A percentile compares a stretch with the other conserved stretches of the same genome.
phyloP scores from a whole-genome alignment of 176 grass and related monocot species.

The Pharus latifolius region DNA sequence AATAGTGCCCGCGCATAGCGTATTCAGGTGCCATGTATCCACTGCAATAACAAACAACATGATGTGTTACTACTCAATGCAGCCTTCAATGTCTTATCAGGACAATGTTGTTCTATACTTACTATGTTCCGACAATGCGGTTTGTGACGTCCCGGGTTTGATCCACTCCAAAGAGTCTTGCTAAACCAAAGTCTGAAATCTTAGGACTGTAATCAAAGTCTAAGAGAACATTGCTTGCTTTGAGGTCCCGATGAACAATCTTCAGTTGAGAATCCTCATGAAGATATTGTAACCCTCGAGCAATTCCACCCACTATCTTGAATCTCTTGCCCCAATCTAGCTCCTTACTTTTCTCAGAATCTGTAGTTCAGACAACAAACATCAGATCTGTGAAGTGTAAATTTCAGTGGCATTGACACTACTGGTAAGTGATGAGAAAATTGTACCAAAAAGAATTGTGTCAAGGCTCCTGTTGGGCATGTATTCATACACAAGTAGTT shows the following conservation, averaged over 20 bases:
- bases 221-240: neutral
- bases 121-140: slow-evolving; percentile 37
- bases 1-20: slow-evolving; percentile 27
- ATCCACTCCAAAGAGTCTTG: slow-evolving; percentile 19
- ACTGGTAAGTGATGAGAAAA: neutral
- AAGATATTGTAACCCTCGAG: slow-evolving; percentile 40
- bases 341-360: neutral
- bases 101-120: slow-evolving; percentile 12
- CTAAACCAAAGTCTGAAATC: slow-evolving; percentile 43
- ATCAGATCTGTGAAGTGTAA: neutral
- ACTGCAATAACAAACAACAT: neutral
- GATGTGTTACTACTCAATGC: neutral
- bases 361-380: neutral
- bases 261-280: slow-evolving; percentile 35
- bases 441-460: slow-evolving; percentile 9
- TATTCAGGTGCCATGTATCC: neutral
- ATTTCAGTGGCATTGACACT: no score
- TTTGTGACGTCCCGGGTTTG: slow-evolving; percentile 13
- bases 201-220: slow-evolving; percentile 17
- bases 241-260: slow-evolving; percentile 19
- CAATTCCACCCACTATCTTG: slow-evolving; percentile 22
- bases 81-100: neutral
- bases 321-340: slow-evolving; percentile 23
- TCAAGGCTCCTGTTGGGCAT: slow-evolving; percentile 28
- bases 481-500: slow-evolving; percentile 17